Conservation (phyloP, 192 early-diverging fungal genomes). For the Dispira parvispora region DNA sequence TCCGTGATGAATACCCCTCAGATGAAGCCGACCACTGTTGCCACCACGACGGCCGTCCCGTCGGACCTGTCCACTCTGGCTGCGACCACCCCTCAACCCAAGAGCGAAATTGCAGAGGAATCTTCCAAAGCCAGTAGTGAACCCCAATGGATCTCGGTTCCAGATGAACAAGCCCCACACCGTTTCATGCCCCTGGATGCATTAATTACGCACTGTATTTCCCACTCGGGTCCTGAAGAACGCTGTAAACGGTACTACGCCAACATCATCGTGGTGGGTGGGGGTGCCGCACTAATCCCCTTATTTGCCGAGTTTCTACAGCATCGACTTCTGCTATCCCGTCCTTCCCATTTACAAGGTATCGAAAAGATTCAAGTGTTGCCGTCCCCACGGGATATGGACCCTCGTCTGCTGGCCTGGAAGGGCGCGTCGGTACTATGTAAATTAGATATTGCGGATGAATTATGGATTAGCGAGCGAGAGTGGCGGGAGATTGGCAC, state of each 20-base stretch:
- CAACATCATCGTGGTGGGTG: slow-evolving; percentile 71
- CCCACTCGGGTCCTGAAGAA: slow-evolving; percentile 44
- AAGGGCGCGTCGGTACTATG: slow-evolving; percentile 70
- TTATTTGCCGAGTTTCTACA: slow-evolving; percentile 48
- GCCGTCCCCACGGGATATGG: slow-evolving; percentile 65
- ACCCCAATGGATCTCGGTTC: slow-evolving; percentile 9
- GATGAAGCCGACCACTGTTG: neutral
- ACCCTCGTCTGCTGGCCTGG: slow-evolving; percentile 70
- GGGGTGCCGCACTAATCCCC: slow-evolving; percentile 48
- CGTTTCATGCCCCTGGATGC: slow-evolving; percentile 38
- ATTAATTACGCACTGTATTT: slow-evolving; percentile 53
- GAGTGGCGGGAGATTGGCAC: slow-evolving; percentile 64
- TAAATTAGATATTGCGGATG: slow-evolving; percentile 56
- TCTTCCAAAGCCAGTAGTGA: slow-evolving; percentile 13
- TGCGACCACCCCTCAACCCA: neutral
- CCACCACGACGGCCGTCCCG: slow-evolving; percentile 4
- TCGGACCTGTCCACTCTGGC: neutral
- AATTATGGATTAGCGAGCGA: slow-evolving; percentile 54
- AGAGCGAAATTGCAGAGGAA: neutral
- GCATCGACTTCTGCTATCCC: slow-evolving; percentile 17
- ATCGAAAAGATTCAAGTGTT: slow-evolving; percentile 34
- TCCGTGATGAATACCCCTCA: neutral
- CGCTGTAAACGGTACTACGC: slow-evolving; percentile 53
- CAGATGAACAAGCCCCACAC: slow-evolving; percentile 20
- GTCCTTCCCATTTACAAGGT: slow-evolving; percentile 11